phyloP scores from a whole-genome alignment of 768 basidiomycete genomes.

The Macrolepiota albuminosa region DNA sequence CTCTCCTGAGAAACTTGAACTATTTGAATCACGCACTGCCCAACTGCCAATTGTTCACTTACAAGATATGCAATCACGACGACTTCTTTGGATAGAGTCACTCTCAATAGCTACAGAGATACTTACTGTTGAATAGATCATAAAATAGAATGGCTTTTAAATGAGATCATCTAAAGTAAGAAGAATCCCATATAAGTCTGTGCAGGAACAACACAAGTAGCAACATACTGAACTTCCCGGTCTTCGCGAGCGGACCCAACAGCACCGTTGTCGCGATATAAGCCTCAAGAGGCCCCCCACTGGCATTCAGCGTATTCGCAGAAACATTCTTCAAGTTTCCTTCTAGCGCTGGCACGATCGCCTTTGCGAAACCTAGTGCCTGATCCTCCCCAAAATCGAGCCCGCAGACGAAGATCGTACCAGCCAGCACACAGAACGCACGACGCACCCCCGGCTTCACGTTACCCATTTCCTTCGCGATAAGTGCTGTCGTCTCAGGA shows the following conservation, averaged over 20 bases:
- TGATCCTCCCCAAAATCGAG: slow-evolving; percentile 35
- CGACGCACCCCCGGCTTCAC: slow-evolving; percentile 57
- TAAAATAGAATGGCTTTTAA: slow-evolving; percentile 12
- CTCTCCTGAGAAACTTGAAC: no score
- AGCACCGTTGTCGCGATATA: slow-evolving; percentile 72
- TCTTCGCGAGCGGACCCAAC: slow-evolving; percentile 53
- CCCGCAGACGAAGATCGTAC: slow-evolving; percentile 48
- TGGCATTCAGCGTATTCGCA: slow-evolving; percentile 51
- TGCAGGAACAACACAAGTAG: background rate
- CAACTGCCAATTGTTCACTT: no score
- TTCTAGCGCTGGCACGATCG: slow-evolving; percentile 61
- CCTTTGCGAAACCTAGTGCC: slow-evolving; percentile 47
- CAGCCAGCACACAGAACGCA: slow-evolving; percentile 60
- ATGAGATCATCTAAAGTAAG: slow-evolving; percentile 36
- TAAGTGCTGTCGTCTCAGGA: slow-evolving; percentile 36
- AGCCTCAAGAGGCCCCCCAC: slow-evolving; percentile 75
- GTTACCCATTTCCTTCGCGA: slow-evolving; percentile 70
- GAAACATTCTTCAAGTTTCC: slow-evolving; percentile 60
- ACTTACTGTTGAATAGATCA: no score
- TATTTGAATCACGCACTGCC: no score
- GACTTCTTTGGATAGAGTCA: no score
- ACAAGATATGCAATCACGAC: no score
- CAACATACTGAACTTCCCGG: slow-evolving; percentile 49
- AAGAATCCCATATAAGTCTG: slow-evolving; percentile 4
- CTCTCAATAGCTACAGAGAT: no score